phyloP scores from a whole-genome alignment of 352 stramenopile species.

The Sclerospora graminicola region DNA sequence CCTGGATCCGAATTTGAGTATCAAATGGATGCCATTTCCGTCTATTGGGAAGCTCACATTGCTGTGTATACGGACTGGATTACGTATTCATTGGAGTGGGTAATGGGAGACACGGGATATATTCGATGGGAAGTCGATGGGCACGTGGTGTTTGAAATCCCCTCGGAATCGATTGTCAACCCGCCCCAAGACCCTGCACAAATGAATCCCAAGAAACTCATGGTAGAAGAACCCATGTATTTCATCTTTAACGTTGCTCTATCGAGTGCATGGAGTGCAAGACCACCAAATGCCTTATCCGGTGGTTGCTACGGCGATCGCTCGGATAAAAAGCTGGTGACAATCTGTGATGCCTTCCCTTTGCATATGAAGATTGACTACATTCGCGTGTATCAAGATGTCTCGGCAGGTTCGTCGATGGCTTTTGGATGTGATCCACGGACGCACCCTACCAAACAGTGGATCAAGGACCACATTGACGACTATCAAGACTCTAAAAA shows the following conservation, averaged over 20 bases:
- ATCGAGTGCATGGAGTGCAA: slow-evolving; percentile 32
- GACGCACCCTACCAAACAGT: slow-evolving; percentile 45
- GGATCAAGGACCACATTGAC: slow-evolving; percentile 48
- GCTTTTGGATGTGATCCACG: slow-evolving; percentile 33
- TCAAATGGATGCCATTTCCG: slow-evolving; percentile 88
- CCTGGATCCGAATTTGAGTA: slow-evolving; percentile 28
- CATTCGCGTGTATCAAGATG: slow-evolving; percentile 47
- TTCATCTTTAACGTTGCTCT: slow-evolving; percentile 65
- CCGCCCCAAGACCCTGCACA: slow-evolving; percentile 22
- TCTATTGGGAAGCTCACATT: slow-evolving; percentile 72
- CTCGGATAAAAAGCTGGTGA: slow-evolving; percentile 22
- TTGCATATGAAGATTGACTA: slow-evolving; percentile 55
- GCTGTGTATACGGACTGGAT: slow-evolving; percentile 49
- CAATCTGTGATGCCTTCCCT: slow-evolving; percentile 43
- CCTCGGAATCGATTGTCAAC: slow-evolving; percentile 31
- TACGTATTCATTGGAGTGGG: slow-evolving; percentile 53
- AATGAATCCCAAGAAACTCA: slow-evolving; percentile 39
- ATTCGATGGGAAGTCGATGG: slow-evolving; percentile 28
- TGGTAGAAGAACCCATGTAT: slow-evolving; percentile 84
- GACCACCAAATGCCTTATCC: slow-evolving; percentile 25
- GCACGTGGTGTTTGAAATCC: slow-evolving; percentile 45
- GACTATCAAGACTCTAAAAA: slow-evolving; percentile 44
- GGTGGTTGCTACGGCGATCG: slow-evolving; percentile 23
- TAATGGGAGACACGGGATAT: slow-evolving; percentile 22
- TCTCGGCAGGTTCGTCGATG: slow-evolving; percentile 28